Base-by-base conservation (phyloP, 2,329 filamentous ascomycete species). In the Fusarium floridanum region DNA sequence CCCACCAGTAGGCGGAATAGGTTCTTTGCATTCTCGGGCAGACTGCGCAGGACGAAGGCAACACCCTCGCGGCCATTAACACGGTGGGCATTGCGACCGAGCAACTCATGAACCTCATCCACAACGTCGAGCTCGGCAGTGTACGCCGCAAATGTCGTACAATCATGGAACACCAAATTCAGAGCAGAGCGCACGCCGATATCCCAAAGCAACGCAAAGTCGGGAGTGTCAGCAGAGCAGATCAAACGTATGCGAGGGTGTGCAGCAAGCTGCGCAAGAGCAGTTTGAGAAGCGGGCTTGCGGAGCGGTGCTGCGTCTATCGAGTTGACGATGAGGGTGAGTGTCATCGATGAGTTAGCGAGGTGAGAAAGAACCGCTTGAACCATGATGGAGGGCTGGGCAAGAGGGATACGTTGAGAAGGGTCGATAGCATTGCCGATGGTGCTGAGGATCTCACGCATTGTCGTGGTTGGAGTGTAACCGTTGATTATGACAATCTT, bases 21-120 rank as follows among this genome's bases (percentile, higher is more conserved):
- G 69, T 91, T 95, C 81, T 94, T 92, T 1, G 97, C 97, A 79
- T 98, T 98, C 83, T 97, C 95, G 0, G 97, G 95, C 71, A 99
- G 84, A 82, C 93, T 96, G 79, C 94, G 94, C 64, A 99, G 86
- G 65, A 99, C 97, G 80, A 97, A 98, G 7, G 91, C 92, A 1
- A 98, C 94, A 72, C 97, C 97, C 79, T 98, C 96, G 80, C 95
- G 94, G 55, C 97, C 97, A 64, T 95, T 95, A 9, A 96, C 89
- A 48, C 94, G 91, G 61, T 93, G 89, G 24, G 94, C 91, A 77
- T 92, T 95, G 64, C 95, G 91, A 56, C 95, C 95, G 0, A 98
- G 89, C 1, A 98, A 88, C 78, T 94, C 92, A 81, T 98, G 94
- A 16, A 98, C 95, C 72, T 95, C 94, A 81, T 98, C 95, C 4